Base-by-base conservation (phyloP, 306 rosid species). In the Malus sieversii region DNA sequence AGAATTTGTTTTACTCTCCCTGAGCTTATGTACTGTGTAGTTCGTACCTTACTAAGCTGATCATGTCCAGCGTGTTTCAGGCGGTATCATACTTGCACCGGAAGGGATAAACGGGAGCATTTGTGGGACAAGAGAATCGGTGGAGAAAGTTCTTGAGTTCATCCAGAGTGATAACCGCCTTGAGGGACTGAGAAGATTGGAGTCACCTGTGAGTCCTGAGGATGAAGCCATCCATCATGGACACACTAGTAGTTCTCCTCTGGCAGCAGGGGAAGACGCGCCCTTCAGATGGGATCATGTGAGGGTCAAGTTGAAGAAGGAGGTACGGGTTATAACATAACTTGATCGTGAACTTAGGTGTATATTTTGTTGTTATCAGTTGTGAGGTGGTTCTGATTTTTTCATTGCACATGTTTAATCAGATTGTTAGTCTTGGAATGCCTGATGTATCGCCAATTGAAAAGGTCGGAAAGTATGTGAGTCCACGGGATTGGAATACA, bases 241-340 rank as follows among this genome's bases (percentile, higher is more conserved):
- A 15, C 98, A 91, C 65, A 78, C 84, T 59, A 75, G 87, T 58
- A 84, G 87, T 72, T 88, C 97, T 76, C 98, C 98, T 80, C 97
- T 92, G 79, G 95, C 98, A 11, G 95, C 97, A 0, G 96, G 96
- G 79, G 97, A 95, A 76, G 97, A 92, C 74, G 87, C 80, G 4
- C 98, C 98, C 66, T 95, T 95, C 68, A 82, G 97, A 67, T 95
- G 97, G 98, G 97, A 95, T 79, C 96, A 95, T 78, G 97, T 95
- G 84, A 87, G 98, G 82, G 95, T 95, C 86, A 95, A 92, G 83
- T 79, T 95, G 89, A 95, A 94, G 88, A 94, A 92, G 79, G 98
- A 95, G 95, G 97, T 95, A 71, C 20, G 10, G 2, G 46, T 76
- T 81, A 23, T 13, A 48, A 30, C 19, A 53, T 5, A 52, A 9